Evolutionary conservation across 345 rosid species (phyloP), one percentile per base, ranked within the genome.

Genomic region (Noccaea caerulescens): DNA sequence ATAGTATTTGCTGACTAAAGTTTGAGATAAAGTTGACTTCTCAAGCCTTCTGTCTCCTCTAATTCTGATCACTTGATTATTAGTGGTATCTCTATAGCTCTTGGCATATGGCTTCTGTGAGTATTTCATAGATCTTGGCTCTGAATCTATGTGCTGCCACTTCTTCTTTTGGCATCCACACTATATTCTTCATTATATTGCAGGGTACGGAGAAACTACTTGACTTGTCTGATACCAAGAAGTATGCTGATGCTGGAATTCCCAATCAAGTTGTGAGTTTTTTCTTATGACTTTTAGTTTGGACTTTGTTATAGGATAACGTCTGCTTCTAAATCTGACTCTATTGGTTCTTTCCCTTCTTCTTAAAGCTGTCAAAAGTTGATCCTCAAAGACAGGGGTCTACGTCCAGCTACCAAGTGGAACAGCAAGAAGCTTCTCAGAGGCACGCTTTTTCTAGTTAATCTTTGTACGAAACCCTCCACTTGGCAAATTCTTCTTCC

Each of bases 181-280:
- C n/a, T 70, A 57, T 63, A 63, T 51, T 50, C n/a, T 70, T 69
- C 1, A 39, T 58, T 52, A 33, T 42, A 56, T 57, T 76, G 80
- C 79, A 83, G 89, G 77, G 86, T 69, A 73, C 80, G 53, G 83
- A 83, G 69, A 75, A 79, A 75, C 77, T 85, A 47, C 76, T 85
- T 25, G 80, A 77, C 68, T 69, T 83, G 66, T 79, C 84, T 73
- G 80, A 72, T 43, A 64, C 74, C 44, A 80, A 70, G 71, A 80
- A 75, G 65, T 57, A 49, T 70, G 80, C 76, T 70, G 77, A 76
- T 72, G 70, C 59, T 76, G 80, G 81, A 66, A 78, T 58, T 53
- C 63, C 72, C 38, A 71, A 50, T 62, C 76, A 54, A 50, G 41
- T 71, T 51, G 84, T 80, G 72, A 76, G 82, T 2, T 27, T 70